phyloP scores from a whole-genome alignment of 768 basidiomycete genomes.

The Mycena haematopus region DNA sequence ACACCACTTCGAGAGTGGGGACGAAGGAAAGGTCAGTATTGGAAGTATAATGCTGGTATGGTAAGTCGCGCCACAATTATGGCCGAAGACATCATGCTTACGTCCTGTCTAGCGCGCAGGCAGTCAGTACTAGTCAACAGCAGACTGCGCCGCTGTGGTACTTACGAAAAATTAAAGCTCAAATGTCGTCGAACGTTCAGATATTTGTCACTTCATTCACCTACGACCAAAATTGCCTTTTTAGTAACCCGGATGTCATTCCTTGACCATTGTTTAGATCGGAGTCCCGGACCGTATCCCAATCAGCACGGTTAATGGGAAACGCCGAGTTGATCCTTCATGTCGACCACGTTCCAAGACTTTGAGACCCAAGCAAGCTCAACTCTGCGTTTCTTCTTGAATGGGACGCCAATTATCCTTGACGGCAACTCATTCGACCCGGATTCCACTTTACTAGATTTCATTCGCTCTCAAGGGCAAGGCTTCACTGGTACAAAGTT shows the following conservation, averaged over 20 bases:
- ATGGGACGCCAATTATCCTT: slow-evolving; percentile 26
- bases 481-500: slow-evolving; percentile 31
- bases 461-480: slow-evolving; percentile 31
- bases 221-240: neutral
- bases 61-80: slow-evolving; percentile 40
- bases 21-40: slow-evolving; percentile 36
- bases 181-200: no score
- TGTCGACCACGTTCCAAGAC: slow-evolving; percentile 23
- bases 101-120: slow-evolving; percentile 35
- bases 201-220: no score
- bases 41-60: slow-evolving; percentile 84
- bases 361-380: slow-evolving; percentile 21
- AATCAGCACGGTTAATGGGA: neutral
- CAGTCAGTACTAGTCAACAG: slow-evolving; percentile 79
- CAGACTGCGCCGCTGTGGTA: slow-evolving; percentile 74
- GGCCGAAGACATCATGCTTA: slow-evolving; percentile 15
- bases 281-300: neutral
- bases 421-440: slow-evolving; percentile 32
- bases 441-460: slow-evolving; percentile 29
- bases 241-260: no score
- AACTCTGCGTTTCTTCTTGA: slow-evolving; percentile 29
- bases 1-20: slow-evolving; percentile 42
- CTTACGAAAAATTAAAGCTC: no score
- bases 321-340: neutral
- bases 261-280: neutral